Conservation (phyloP, 2,329 filamentous ascomycete species). For the Exophiala sp. region DNA sequence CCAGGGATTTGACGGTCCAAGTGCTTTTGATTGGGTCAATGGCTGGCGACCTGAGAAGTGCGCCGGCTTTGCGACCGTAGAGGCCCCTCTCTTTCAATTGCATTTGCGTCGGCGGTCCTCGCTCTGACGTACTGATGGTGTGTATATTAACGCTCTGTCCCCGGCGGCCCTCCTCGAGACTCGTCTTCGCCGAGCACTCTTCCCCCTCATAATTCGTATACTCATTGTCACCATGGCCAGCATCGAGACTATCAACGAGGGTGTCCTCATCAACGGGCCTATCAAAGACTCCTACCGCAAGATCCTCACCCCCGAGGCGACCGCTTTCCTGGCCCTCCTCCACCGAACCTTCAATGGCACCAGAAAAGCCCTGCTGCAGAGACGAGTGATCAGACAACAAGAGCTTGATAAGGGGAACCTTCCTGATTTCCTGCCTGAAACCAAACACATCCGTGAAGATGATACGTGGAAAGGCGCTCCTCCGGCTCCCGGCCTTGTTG, state of each 20-base stretch:
- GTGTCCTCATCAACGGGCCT: slow-evolving; percentile 76
- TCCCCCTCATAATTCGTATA: background rate
- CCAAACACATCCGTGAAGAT: slow-evolving; percentile 89
- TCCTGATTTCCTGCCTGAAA: slow-evolving; percentile 93
- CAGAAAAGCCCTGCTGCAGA: slow-evolving; percentile 81
- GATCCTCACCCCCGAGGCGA: slow-evolving; percentile 84
- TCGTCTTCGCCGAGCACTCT: background rate
- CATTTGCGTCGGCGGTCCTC: background rate
- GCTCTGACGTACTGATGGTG: slow-evolving; percentile 16
- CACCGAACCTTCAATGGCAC: slow-evolving; percentile 90
- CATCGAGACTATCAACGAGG: slow-evolving; percentile 72
- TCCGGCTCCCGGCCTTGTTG: slow-evolving; percentile 84
- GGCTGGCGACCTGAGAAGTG: slow-evolving; percentile 12
- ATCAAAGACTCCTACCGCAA: slow-evolving; percentile 75
- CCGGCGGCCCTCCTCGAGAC: slow-evolving; percentile 5
- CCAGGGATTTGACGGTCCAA: background rate
- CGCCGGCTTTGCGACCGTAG: slow-evolving; percentile 12
- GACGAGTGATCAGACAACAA: slow-evolving; percentile 77
- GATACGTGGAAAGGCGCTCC: slow-evolving; percentile 87
- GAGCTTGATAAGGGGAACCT: slow-evolving; percentile 86
- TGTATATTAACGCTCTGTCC: slow-evolving; percentile 15
- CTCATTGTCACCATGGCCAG: slow-evolving; percentile 51
- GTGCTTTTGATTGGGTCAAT: slow-evolving; percentile 2
- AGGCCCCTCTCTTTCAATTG: background rate
- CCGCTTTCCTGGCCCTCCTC: slow-evolving; percentile 86